These are phyloP conservation scores for Suillus sp. DNA, from an alignment of 768 basidiomycete species.

Conservation along the genomic window DNA sequence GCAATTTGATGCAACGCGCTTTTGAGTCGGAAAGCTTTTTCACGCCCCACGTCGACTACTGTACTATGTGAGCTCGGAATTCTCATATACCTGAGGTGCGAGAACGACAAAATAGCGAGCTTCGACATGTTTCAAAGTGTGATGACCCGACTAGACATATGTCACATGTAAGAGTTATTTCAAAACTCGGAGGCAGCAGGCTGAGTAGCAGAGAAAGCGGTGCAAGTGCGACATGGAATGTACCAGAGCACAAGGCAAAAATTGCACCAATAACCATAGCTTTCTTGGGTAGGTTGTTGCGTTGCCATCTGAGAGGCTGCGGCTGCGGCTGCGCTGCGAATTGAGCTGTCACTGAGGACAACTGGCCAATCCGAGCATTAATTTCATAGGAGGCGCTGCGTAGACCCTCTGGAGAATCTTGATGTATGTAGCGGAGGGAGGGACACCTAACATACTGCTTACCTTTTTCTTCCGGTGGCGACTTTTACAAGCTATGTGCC, in stretches of 20 bases:
- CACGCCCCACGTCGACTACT: not conserved
- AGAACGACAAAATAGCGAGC: not conserved
- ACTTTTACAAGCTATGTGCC: not conserved
- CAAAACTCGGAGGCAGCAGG: not conserved
- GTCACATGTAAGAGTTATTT: not conserved
- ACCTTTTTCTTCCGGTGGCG: not conserved
- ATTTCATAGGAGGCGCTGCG: not conserved
- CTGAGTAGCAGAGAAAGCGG: not conserved
- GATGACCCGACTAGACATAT: not conserved
- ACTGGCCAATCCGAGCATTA: not conserved
- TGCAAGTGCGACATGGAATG: not conserved
- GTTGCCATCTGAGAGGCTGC: not conserved
- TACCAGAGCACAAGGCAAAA: not conserved
- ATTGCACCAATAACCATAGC: not conserved
- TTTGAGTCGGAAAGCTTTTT: not conserved
- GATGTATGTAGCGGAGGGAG: not conserved
- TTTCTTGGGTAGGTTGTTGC: not conserved
- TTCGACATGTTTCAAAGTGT: not conserved
- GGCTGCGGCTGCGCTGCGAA: not conserved
- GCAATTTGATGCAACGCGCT: not conserved
- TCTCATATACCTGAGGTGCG: not conserved
- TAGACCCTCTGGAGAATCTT: not conserved
- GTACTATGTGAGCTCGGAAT: not conserved
- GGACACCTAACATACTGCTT: not conserved
- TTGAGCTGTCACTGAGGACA: not conserved